phyloP scores from a whole-genome alignment of 2,329 filamentous ascomycete genomes.

The Fusarium palustre region DNA sequence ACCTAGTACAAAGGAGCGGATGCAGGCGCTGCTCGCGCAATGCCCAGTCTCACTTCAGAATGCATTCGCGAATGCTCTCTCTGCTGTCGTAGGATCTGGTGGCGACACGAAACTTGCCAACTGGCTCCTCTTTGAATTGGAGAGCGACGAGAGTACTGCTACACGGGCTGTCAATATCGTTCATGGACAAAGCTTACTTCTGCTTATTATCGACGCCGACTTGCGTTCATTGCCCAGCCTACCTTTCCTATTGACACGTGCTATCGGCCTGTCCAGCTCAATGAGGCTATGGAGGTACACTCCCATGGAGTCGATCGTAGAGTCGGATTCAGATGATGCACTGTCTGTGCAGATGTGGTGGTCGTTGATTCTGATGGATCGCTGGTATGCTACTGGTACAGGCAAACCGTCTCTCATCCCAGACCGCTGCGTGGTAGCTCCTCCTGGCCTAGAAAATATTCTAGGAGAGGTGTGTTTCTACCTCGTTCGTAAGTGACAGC shows the following conservation, averaged over 20 bases:
- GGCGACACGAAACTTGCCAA: slow-evolving; percentile 60
- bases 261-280: slow-evolving; percentile 73
- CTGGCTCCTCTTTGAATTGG: slow-evolving; percentile 64
- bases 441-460: slow-evolving; percentile 68
- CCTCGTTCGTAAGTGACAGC: slow-evolving; percentile 68
- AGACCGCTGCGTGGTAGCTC: slow-evolving; percentile 69
- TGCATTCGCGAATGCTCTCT: slow-evolving; percentile 73
- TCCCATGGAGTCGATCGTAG: slow-evolving; percentile 60
- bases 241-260: slow-evolving; percentile 69
- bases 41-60: slow-evolving; percentile 69
- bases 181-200: slow-evolving; percentile 73
- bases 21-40: slow-evolving; percentile 67
- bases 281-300: slow-evolving; percentile 67
- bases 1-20: slow-evolving; percentile 65
- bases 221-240: slow-evolving; percentile 60
- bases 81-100: slow-evolving; percentile 59
- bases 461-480: slow-evolving; percentile 74
- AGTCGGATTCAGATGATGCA: slow-evolving; percentile 71
- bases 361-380: slow-evolving; percentile 76
- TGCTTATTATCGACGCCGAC: slow-evolving; percentile 75
- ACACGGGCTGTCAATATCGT: slow-evolving; percentile 58
- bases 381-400: slow-evolving; percentile 78
- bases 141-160: slow-evolving; percentile 56
- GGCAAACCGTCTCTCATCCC: slow-evolving; percentile 72
- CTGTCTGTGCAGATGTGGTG: slow-evolving; percentile 76